Evolutionary conservation across 2,329 filamentous ascomycete species (phyloP).

Genomic region (Colletotrichum camelliae): DNA sequence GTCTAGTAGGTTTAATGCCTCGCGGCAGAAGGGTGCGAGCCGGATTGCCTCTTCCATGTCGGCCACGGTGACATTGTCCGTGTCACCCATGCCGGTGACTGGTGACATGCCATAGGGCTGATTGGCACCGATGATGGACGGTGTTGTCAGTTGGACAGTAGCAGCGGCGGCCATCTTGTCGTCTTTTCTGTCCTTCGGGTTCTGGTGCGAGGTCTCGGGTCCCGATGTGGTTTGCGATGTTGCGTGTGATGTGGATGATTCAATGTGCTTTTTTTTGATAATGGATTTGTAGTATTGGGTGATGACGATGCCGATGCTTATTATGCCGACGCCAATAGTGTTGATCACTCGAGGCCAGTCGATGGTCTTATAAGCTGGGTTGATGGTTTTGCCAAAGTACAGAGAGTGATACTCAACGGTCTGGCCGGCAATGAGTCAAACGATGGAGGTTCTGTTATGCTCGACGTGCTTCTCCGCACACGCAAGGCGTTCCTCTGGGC

Average conservation of each 20-base stretch:
- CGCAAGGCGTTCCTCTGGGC: background rate
- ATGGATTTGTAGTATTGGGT: background rate
- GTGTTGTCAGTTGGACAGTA: constrained; percentile 28
- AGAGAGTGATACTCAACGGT: background rate
- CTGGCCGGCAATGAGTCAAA: background rate
- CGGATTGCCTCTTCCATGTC: constrained; percentile 28
- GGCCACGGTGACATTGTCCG: background rate
- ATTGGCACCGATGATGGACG: background rate
- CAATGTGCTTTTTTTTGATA: background rate
- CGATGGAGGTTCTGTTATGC: background rate
- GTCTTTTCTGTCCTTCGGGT: background rate
- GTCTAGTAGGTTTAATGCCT: constrained; percentile 32
- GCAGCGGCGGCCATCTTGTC: constrained; percentile 36
- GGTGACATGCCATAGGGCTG: background rate
- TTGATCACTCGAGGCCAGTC: background rate
- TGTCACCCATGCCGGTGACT: background rate
- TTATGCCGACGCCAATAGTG: background rate
- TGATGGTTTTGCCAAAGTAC: background rate
- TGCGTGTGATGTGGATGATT: background rate
- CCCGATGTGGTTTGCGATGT: background rate
- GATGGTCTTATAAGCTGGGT: background rate
- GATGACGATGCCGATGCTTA: background rate
- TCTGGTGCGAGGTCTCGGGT: background rate
- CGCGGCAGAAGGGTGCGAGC: constrained; percentile 33
- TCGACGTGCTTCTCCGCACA: background rate